phyloP scores from a whole-genome alignment of 2,329 filamentous ascomycete genomes.

The Trichoderma oligosporum region DNA sequence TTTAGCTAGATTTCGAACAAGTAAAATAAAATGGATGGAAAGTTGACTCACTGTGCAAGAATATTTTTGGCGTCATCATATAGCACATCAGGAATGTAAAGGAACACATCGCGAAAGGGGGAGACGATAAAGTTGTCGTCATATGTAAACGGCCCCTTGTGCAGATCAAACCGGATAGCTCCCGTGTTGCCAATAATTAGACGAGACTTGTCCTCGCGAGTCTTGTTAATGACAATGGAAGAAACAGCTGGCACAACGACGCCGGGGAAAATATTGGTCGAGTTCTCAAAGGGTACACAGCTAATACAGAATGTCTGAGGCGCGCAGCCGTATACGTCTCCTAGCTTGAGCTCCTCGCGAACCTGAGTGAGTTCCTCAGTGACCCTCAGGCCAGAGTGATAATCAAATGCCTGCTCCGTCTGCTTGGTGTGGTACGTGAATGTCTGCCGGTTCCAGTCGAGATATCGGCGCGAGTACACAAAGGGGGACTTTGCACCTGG shows the following conservation, averaged over 20 bases:
- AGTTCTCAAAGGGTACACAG: slow-evolving; percentile 50
- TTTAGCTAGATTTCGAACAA: not conserved
- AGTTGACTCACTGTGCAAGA: slow-evolving; percentile 26
- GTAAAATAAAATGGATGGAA: not conserved
- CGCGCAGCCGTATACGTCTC: slow-evolving; percentile 55
- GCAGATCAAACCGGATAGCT: slow-evolving; percentile 57
- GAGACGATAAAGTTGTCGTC: slow-evolving; percentile 52
- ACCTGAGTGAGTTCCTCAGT: slow-evolving; percentile 48
- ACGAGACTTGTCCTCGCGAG: slow-evolving; percentile 47
- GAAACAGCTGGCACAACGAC: slow-evolving; percentile 50
- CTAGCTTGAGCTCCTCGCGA: slow-evolving; percentile 53
- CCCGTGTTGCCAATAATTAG: slow-evolving; percentile 60
- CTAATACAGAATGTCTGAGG: slow-evolving; percentile 56
- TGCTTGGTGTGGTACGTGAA: slow-evolving; percentile 60
- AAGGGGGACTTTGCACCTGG: slow-evolving; percentile 38
- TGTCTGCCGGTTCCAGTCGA: slow-evolving; percentile 65
- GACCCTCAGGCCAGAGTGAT: slow-evolving; percentile 42
- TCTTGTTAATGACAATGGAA: slow-evolving; percentile 49
- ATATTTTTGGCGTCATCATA: slow-evolving; percentile 40
- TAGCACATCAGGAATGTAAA: slow-evolving; percentile 51
- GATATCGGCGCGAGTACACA: slow-evolving; percentile 56
- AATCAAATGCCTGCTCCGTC: slow-evolving; percentile 49
- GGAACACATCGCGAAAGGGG: slow-evolving; percentile 51
- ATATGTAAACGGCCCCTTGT: slow-evolving; percentile 59
- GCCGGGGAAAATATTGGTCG: slow-evolving; percentile 51